Base-by-base conservation (phyloP, 176 grass and related monocot genomes). In the Cymbopogon citratus region DNA sequence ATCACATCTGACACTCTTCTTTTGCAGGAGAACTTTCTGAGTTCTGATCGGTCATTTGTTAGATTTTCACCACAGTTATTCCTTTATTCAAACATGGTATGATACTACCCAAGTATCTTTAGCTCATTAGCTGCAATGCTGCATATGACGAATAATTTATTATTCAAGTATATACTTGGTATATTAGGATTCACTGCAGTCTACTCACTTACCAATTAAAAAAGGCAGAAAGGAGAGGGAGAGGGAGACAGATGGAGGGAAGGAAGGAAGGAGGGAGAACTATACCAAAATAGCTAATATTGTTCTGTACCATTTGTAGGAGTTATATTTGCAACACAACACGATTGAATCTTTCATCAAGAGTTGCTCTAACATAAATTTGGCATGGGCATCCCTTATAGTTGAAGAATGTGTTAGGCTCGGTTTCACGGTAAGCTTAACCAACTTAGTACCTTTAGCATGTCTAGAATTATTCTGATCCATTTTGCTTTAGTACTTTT, bases 331-430 rank as follows among this genome's bases (percentile, higher is more conserved):
- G 36, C 14, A 65, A 61, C 59, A n/a, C 38, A 79, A 79, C 29
- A 69, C 62, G 67, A 73, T 31, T 8, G 85, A 69, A 80, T 85
- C 83, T 60, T 91, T 81, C 6, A 89, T 91, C 81, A 85, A 89
- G 80, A 81, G 84, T 52, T 87, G 75, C 73, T 83, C 92, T 73
- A 98, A 98, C 38, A 91, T 98, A 44, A 98, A 98, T 85, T 80
- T 83, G 66, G 75, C 70, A 81, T 98, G 95, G 95, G 95, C 95
- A 70, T 94, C 92, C 81, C 92, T 98, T 89, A 91, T 98, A 72
- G 86, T 98, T 69, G 95, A 98, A 89, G 95, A 98, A 83, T 94
- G 89, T 86, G 90, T 98, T 84, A 90, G 95, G 80, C 81, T 94
- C 63, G 92, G 95, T 84, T 91, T 98, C 62, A 98, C 84, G 73